phyloP scores from a whole-genome alignment of 192 early-diverging fungal genomes.

The Geranomyces michiganensis region DNA sequence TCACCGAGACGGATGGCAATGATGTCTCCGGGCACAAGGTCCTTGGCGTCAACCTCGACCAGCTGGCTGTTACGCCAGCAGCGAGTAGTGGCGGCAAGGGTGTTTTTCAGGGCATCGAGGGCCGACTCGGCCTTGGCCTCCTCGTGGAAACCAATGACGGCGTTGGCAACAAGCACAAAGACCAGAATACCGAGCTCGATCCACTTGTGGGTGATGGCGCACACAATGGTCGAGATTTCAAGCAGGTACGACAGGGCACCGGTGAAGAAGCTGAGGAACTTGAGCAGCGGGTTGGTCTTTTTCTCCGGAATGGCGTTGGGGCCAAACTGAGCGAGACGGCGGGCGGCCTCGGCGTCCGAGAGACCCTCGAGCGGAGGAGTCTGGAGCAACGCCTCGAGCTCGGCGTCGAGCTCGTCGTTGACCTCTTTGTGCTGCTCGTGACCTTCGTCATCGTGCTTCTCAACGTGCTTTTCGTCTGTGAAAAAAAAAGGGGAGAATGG shows the following conservation, averaged over 20 bases:
- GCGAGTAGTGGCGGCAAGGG: constrained; percentile 84
- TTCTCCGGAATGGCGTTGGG: constrained; percentile 76
- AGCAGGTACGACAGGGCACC: constrained; percentile 91
- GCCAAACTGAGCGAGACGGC: constrained; percentile 76
- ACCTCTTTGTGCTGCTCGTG: constrained; percentile 2
- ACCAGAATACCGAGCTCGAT: constrained; percentile 83
- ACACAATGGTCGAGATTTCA: constrained; percentile 86
- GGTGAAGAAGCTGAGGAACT: constrained; percentile 82
- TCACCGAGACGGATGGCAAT: constrained; percentile 92
- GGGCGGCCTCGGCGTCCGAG: constrained; percentile 71
- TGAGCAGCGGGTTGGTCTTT: constrained; percentile 80
- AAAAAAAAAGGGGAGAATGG: too few species aligned
- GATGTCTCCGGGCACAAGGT: constrained; percentile 90
- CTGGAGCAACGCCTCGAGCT: constrained; percentile 59
- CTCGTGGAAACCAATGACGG: constrained; percentile 90
- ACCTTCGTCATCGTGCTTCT: constrained; percentile 2
- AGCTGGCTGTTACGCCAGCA: constrained; percentile 81
- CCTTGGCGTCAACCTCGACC: constrained; percentile 74
- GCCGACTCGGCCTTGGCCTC: constrained; percentile 93
- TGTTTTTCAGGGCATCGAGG: constrained; percentile 92
- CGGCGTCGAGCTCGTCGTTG: constrained; percentile 40
- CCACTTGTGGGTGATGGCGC: constrained; percentile 80
- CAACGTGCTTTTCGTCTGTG: not conserved
- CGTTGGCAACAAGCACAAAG: constrained; percentile 86
- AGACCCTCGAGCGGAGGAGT: constrained; percentile 81